Percentiles rank a stretch among this genome's conserved stretches.
Evolutionary conservation across 2,329 filamentous ascomycete genomes (phyloP).

Genomic region (Diaporthe ilicicola): DNA sequence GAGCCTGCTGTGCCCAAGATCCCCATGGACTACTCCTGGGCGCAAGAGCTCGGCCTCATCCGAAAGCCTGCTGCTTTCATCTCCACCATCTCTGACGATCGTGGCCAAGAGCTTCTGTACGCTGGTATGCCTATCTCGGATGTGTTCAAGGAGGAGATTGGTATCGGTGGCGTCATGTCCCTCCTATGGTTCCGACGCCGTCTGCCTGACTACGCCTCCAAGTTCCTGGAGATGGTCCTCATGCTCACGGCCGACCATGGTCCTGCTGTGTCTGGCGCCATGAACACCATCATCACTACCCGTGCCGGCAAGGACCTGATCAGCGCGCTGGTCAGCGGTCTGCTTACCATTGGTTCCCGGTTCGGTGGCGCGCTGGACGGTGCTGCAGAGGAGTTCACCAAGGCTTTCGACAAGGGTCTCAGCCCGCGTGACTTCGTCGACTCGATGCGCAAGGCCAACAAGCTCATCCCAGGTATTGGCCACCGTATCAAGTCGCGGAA

Average conservation of each 20-base stretch:
- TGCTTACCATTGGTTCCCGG: constrained; percentile 95
- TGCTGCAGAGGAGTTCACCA: constrained; percentile 97
- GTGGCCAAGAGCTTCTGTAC: constrained; percentile 98
- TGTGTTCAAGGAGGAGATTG: constrained; percentile 98
- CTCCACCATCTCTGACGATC: constrained; percentile 99
- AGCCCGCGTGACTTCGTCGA: constrained; percentile 99
- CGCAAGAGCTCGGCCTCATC: constrained; percentile 98
- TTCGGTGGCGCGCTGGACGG: constrained; percentile 99
- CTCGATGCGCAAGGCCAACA: constrained; percentile 99
- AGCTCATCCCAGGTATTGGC: constrained; percentile 98
- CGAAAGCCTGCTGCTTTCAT: constrained; percentile 99
- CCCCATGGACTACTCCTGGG: constrained; percentile 99
- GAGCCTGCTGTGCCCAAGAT: constrained; percentile 98
- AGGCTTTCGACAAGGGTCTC: constrained; percentile 97
- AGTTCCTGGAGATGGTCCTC: constrained; percentile 99
- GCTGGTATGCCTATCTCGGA: constrained; percentile 99
- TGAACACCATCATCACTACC: constrained; percentile 99
- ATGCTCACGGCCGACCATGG: constrained; percentile 99
- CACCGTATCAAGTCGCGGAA: constrained; percentile 99
- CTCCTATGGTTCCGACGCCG: constrained; percentile 99
- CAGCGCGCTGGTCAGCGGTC: constrained; percentile 92
- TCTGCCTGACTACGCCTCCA: constrained; percentile 94
- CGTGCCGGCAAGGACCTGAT: constrained; percentile 99
- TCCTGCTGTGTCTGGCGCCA: constrained; percentile 97
- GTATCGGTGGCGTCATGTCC: constrained; percentile 99